These are phyloP conservation scores for Gloeopeniophorella convolvens DNA, from an alignment of 768 basidiomycete species.

Conservation along the genomic window DNA sequence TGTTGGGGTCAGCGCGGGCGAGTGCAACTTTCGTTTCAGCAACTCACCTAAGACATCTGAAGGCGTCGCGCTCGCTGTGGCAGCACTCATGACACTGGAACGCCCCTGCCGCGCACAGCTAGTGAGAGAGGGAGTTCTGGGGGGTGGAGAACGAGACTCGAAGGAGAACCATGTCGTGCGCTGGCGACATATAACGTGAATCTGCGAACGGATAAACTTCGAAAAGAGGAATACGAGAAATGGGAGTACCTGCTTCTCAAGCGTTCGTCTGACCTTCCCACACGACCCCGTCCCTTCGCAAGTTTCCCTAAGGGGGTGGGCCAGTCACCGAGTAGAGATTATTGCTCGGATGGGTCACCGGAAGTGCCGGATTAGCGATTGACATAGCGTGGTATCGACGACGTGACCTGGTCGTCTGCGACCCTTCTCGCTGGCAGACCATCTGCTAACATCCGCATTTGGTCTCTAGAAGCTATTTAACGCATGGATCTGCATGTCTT, in stretches of 20 bases:
- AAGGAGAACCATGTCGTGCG: slow-evolving; percentile 1
- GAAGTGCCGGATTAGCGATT: neutral
- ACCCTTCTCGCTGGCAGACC: neutral
- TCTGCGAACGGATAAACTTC: slow-evolving; percentile 3
- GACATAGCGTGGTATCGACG: too few relatives aligned
- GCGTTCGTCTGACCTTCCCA: slow-evolving; percentile 7
- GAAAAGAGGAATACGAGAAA: neutral
- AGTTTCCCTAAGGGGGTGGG: neutral
- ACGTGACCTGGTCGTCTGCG: neutral
- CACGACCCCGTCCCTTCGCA: slow-evolving; percentile 4
- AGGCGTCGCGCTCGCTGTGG: neutral
- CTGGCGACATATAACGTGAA: slow-evolving; percentile 13
- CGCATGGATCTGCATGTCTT: neutral
- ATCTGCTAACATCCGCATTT: neutral
- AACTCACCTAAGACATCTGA: neutral
- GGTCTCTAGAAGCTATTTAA: neutral
- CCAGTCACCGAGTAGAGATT: neutral
- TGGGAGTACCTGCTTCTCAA: slow-evolving; percentile 2
- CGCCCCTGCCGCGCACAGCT: neutral
- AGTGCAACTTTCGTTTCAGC: neutral
- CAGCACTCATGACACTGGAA: neutral
- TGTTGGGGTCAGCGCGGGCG: neutral
- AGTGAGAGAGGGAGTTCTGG: neutral
- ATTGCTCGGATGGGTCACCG: neutral
- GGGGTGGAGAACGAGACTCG: slow-evolving; percentile 4